Conservation (phyloP, 352 stramenopile species). For the Peronospora tabacina region DNA sequence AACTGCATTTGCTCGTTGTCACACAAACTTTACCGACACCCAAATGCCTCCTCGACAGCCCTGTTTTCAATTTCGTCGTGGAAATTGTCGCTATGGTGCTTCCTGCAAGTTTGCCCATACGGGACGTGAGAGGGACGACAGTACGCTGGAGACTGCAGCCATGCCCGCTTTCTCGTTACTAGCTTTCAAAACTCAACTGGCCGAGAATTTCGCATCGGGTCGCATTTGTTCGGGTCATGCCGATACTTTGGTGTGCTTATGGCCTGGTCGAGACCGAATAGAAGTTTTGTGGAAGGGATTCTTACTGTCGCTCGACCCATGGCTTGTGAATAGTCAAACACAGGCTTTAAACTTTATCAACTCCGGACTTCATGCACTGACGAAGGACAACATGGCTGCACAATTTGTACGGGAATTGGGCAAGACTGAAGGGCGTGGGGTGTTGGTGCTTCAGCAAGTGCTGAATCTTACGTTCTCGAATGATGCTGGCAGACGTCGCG, state of each 20-base stretch:
- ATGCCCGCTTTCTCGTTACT: slow-evolving; percentile 16
- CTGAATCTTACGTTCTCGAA: slow-evolving; percentile 25
- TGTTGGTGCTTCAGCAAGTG: slow-evolving; percentile 25
- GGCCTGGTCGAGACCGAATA: slow-evolving; percentile 10
- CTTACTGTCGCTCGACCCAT: slow-evolving; percentile 16
- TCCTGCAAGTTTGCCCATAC: slow-evolving; percentile 20
- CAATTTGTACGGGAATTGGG: slow-evolving; percentile 35
- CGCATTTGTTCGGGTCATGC: slow-evolving; percentile 19
- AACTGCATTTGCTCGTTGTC: too few species aligned
- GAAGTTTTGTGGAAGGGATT: slow-evolving; percentile 34
- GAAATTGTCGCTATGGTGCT: slow-evolving; percentile 21
- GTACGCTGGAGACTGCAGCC: background rate
- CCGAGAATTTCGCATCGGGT: slow-evolving; percentile 15
- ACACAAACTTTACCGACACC: background rate
- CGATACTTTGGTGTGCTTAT: slow-evolving; percentile 28
- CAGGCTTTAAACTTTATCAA: slow-evolving; percentile 37
- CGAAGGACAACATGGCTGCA: slow-evolving; percentile 21
- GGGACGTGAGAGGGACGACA: background rate
- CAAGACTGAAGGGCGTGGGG: slow-evolving; percentile 20
- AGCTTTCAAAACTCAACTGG: slow-evolving; percentile 16
- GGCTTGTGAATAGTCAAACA: slow-evolving; percentile 27
- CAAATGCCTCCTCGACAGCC: slow-evolving; percentile 10
- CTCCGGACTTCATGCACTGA: slow-evolving; percentile 32
- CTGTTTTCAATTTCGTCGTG: slow-evolving; percentile 22
- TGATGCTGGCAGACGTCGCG: slow-evolving; percentile 23